Evolutionary conservation across 2,329 filamentous ascomycete species (phyloP).

Genomic region (Kalaharituber pfeilii): DNA sequence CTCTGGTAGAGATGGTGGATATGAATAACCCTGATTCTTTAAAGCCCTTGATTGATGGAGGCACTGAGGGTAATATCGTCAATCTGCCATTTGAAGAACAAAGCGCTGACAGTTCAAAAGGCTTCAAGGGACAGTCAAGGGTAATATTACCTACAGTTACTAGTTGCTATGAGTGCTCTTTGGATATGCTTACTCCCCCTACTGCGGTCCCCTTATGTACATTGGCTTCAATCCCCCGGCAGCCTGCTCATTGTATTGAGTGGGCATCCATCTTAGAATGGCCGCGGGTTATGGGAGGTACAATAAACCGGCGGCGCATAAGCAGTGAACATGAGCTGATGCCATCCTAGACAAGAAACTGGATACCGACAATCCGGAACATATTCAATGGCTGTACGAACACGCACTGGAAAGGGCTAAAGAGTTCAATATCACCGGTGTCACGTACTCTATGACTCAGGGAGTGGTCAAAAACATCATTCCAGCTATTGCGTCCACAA

Average conservation of each 20-base stretch:
- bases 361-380: slow-evolving; percentile 90
- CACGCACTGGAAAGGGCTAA: slow-evolving; percentile 63
- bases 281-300: slow-evolving; percentile 43
- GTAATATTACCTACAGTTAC: slow-evolving; percentile 85
- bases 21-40: slow-evolving; percentile 63
- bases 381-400: slow-evolving; percentile 91
- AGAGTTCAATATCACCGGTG: slow-evolving; percentile 78
- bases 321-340: slow-evolving; percentile 23
- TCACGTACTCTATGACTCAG: slow-evolving; percentile 90
- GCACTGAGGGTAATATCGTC: slow-evolving; percentile 54
- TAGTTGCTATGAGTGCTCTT: slow-evolving; percentile 92
- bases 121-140: slow-evolving; percentile 91
- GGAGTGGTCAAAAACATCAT: slow-evolving; percentile 99
- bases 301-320: not conserved
- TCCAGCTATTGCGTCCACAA: slow-evolving; percentile 91
- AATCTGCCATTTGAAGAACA: not conserved
- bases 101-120: slow-evolving; percentile 26
- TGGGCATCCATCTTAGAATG: slow-evolving; percentile 98
- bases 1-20: slow-evolving; percentile 77
- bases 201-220: slow-evolving; percentile 95
- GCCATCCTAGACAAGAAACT: slow-evolving; percentile 67
- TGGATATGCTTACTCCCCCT: slow-evolving; percentile 96
- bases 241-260: slow-evolving; percentile 95
- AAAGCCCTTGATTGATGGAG: slow-evolving; percentile 90
- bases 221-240: slow-evolving; percentile 84